Conservation (phyloP, 306 rosid genomes). For the Notholithocarpus densiflorus region DNA sequence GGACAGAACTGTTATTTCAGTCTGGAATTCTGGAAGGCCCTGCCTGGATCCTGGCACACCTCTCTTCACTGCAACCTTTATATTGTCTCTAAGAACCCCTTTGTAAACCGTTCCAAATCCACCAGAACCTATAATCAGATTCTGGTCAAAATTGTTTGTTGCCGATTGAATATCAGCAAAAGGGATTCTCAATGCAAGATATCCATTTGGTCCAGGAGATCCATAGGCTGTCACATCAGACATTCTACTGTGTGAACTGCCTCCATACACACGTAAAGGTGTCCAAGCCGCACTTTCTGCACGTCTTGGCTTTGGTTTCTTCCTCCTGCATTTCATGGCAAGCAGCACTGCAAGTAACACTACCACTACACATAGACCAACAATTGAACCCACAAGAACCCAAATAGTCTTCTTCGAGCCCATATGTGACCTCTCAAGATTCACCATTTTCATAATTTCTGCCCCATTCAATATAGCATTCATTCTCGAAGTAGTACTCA, state of each 20-base stretch:
- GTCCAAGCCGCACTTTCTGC: conserved; percentile 89
- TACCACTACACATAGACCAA: conserved; percentile 37
- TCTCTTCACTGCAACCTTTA: conserved; percentile 92
- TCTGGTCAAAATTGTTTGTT: conserved; percentile 77
- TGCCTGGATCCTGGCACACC: conserved; percentile 96
- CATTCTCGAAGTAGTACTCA: conserved; percentile 53
- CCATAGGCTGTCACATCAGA: conserved; percentile 57
- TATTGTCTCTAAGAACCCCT: conserved; percentile 67
- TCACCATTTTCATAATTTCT: conserved; percentile 85
- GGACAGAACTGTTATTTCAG: conserved; percentile 79
- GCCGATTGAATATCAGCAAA: conserved; percentile 71
- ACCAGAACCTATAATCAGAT: conserved; percentile 76
- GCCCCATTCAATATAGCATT: conserved; percentile 97
- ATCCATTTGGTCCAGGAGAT: conserved; percentile 82
- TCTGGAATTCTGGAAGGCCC: conserved; percentile 97
- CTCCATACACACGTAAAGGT: conserved; percentile 63
- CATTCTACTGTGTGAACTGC: conserved; percentile 77
- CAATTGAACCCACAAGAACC: conserved; percentile 56
- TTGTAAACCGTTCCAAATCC: conserved; percentile 94
- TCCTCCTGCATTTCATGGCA: conserved; percentile 54
- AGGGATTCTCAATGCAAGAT: conserved; percentile 67
- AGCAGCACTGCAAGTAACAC: conserved; percentile 37
- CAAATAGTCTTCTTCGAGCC: conserved; percentile 35
- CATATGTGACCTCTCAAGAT: conserved; percentile 16
- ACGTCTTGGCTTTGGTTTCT: conserved; percentile 47